Percentiles rank a stretch among this genome's conserved stretches.
Conservation (phyloP, 441 rosid species). For the Corymbia citriodora region DNA sequence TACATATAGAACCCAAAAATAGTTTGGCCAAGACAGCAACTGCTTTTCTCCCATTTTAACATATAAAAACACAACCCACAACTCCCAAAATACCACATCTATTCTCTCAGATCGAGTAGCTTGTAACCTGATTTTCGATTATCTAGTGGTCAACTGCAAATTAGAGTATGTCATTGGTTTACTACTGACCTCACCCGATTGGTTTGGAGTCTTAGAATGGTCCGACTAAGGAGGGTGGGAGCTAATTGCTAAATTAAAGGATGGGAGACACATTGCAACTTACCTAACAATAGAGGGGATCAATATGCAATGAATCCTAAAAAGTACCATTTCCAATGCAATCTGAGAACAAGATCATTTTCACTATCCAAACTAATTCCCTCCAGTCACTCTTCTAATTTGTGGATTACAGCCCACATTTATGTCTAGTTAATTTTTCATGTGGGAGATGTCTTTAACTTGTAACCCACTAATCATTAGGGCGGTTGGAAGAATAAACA, state of each 20-base stretch:
- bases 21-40: not conserved
- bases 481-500: not conserved
- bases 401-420: not conserved
- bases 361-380: not conserved
- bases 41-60: not conserved
- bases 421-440: not conserved
- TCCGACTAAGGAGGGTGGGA: not conserved
- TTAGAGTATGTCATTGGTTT: not conserved
- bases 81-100: not conserved
- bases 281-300: not conserved
- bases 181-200: not conserved
- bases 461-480: not conserved
- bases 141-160: not conserved
- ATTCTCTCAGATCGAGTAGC: not conserved
- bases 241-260: not conserved
- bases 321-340: not conserved
- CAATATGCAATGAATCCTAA: not conserved
- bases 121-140: not conserved
- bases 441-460: not conserved
- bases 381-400: not conserved
- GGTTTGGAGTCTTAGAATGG: not conserved
- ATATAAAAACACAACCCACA: not conserved
- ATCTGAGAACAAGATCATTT: not conserved
- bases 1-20: not conserved
- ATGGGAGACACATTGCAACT: not conserved